A percentile compares a stretch with the other conserved stretches of the same genome.
These are phyloP conservation scores for Fusarium caatingaense DNA, from an alignment of 2,329 filamentous ascomycete species.

Conservation along the genomic window DNA sequence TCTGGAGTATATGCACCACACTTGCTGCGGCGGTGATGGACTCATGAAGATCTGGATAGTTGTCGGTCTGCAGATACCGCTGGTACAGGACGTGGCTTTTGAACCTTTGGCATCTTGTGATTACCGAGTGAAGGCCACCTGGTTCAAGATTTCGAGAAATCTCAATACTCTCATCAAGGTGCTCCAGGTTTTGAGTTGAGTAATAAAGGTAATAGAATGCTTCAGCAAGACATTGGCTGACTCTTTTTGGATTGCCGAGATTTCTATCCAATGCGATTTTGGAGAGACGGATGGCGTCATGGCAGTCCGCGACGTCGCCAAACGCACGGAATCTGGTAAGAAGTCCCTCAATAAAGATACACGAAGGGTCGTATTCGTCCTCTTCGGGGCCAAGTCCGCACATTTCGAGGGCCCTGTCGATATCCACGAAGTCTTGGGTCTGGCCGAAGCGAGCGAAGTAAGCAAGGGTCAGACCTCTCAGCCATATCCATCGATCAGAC, in stretches of 20 bases:
- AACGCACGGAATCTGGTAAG: neutral
- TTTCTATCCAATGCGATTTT: accelerated
- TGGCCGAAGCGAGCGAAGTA: neutral
- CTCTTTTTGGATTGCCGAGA: neutral
- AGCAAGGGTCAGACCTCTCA: neutral
- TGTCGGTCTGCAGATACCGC: neutral
- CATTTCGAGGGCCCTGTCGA: neutral
- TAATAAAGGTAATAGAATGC: neutral
- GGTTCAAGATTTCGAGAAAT: neutral
- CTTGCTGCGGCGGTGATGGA: neutral
- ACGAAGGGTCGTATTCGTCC: neutral
- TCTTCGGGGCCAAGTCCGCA: accelerated
- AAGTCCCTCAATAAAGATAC: neutral
- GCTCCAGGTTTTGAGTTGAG: neutral
- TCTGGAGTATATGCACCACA: neutral
- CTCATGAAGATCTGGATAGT: neutral
- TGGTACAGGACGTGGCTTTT: neutral
- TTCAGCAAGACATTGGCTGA: neutral
- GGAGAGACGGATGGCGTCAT: neutral
- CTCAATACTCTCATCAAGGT: neutral
- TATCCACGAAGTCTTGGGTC: neutral
- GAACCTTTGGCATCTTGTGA: neutral
- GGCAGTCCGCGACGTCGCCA: neutral
- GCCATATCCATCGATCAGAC: neutral
- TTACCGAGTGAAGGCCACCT: neutral